Evolutionary conservation across 2,329 filamentous ascomycete genomes (phyloP).

Genomic region (Penicillium sp.): DNA sequence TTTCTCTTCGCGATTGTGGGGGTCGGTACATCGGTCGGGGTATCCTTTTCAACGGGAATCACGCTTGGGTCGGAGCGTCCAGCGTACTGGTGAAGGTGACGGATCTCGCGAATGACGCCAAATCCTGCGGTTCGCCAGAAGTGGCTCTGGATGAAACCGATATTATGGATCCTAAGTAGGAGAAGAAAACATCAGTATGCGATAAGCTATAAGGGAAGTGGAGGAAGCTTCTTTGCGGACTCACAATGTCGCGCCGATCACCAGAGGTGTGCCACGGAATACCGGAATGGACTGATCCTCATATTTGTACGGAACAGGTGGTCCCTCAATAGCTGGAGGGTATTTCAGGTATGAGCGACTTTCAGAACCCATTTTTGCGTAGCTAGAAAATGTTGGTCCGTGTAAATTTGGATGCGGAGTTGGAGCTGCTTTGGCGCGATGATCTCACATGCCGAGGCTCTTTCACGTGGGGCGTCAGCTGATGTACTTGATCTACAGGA

Average conservation of each 20-base stretch:
- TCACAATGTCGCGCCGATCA: conserved; percentile 63
- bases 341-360: conserved; percentile 34
- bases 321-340: conserved; percentile 41
- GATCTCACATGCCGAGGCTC: conserved; percentile 18
- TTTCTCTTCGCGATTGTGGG: conserved; percentile 36
- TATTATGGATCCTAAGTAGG: conserved; percentile 53
- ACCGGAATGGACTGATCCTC: conserved; percentile 66
- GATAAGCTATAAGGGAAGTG: not conserved
- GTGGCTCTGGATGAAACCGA: conserved; percentile 61
- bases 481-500: not conserved
- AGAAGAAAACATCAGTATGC: not conserved
- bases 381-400: not conserved
- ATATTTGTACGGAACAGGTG: conserved; percentile 47
- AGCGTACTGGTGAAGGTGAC: conserved; percentile 54
- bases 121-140: conserved; percentile 75
- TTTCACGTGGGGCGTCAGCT: conserved; percentile 7
- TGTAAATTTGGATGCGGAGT: conserved; percentile 1
- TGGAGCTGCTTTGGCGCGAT: conserved; percentile 3
- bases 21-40: conserved; percentile 16
- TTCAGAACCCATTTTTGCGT: conserved; percentile 22
- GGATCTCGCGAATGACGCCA: conserved; percentile 55
- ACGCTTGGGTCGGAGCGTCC: conserved; percentile 60
- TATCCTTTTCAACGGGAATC: conserved; percentile 40
- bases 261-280: conserved; percentile 65
- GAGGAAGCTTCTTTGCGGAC: conserved; percentile 22